Base-by-base conservation (phyloP, 2,329 filamentous ascomycete species). In the Fusarium compactum region DNA sequence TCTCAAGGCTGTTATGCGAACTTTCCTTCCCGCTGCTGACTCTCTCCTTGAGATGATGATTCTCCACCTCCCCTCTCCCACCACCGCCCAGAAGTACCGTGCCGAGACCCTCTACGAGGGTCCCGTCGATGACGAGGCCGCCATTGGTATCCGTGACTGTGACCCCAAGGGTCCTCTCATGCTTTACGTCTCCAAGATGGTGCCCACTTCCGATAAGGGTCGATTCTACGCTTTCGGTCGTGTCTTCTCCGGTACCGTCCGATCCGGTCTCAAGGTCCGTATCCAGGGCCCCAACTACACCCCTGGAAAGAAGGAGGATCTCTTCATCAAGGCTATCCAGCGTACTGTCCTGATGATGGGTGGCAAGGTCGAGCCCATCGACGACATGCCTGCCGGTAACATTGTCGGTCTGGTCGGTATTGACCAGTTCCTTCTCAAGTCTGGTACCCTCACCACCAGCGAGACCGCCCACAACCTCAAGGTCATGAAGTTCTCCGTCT, bases 401-500 rank as follows among this genome's bases (percentile, higher is more conserved):
- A 98, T 99, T 89, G 92, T 98, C 80, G 96, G 96, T 90, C 90
- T 99, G 80, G 96, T 99, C 82, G 96, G 96, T 91, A 94, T 99
- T 78, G 96, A 99, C 84, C 96, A 99, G 91, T 99, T 98, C 93
- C 89, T 99, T 89, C 94, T 99, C 89, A 99, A 99, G 92, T 98
- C 96, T 83, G 96, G 96, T 92, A 99, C 96, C 80, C 92, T 99
- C 79, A 97, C 95, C 85, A 98, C 95, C 82, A 91, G 89, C 82
- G 96, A 99, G 77, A 97, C 94, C 75, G 95, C 96, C 82, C 96
- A 99, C 92, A 99, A 99, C 92, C 87, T 99, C 80, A 98, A 98
- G 92, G 96, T 99, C 87, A 99, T 99, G 96, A 98, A 98, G 90
- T 99, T 99, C 92, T 99, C 96, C 81, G 96, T 99, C 83, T 98